phyloP scores from a whole-genome alignment of 2,329 filamentous ascomycete genomes.

The Coniosporium tulheliwenetii region DNA sequence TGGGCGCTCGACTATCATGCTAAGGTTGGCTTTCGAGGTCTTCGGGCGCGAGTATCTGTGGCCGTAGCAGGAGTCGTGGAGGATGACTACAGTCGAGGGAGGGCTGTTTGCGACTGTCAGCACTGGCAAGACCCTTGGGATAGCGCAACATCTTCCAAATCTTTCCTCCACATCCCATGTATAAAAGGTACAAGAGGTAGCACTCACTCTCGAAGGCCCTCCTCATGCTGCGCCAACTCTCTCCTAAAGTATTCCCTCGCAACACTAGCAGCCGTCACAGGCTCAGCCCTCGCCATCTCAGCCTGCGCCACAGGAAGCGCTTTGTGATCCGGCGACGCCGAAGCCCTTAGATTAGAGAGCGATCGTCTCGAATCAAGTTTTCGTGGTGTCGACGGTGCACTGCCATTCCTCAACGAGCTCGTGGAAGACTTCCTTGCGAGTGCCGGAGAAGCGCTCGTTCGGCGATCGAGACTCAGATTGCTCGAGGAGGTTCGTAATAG shows the following conservation, averaged over 20 bases:
- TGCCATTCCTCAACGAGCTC: slow-evolving; percentile 24
- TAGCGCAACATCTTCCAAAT: no score
- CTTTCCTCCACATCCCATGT: no score
- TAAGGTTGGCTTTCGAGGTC: slow-evolving; percentile 54
- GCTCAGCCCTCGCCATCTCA: slow-evolving; percentile 19
- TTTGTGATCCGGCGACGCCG: slow-evolving; percentile 16
- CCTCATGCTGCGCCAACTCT: slow-evolving; percentile 51
- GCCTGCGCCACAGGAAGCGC: slow-evolving; percentile 12
- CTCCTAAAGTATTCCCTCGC: slow-evolving; percentile 53
- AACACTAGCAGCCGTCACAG: slow-evolving; percentile 38
- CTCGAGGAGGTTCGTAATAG: slow-evolving; percentile 13
- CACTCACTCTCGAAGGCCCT: slow-evolving; percentile 1
- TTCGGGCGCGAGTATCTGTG: slow-evolving; percentile 79
- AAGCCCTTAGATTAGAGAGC: slow-evolving; percentile 26
- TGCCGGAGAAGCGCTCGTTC: slow-evolving; percentile 22
- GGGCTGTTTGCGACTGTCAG: slow-evolving; percentile 9
- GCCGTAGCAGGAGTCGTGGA: slow-evolving; percentile 90
- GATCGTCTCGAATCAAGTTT: slow-evolving; percentile 22
- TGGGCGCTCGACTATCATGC: slow-evolving; percentile 80
- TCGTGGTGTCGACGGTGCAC: slow-evolving; percentile 19
- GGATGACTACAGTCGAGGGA: slow-evolving; percentile 59
- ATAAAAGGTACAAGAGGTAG: no score
- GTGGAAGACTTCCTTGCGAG: slow-evolving; percentile 26
- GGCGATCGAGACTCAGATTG: slow-evolving; percentile 20
- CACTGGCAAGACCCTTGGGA: no score